phyloP scores from a whole-genome alignment of 2,329 filamentous ascomycete species.

The Colletotrichum sp. region DNA sequence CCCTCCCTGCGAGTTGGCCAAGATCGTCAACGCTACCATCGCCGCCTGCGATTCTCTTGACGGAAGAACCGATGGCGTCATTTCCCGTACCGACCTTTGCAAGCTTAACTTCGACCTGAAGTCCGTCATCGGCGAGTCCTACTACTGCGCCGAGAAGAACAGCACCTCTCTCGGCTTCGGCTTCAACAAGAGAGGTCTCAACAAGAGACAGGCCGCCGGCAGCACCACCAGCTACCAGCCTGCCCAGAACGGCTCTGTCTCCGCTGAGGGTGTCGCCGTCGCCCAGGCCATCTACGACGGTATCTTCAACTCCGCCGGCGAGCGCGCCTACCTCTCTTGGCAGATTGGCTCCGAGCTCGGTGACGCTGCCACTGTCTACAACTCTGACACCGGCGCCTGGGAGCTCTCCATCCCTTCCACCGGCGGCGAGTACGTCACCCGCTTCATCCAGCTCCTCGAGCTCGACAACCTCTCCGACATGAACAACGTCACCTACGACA shows the following conservation, averaged over 20 bases:
- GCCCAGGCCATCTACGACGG: slow-evolving; percentile 37
- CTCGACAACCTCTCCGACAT: slow-evolving; percentile 44
- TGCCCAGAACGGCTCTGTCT: slow-evolving; percentile 38
- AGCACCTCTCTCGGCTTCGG: slow-evolving; percentile 25
- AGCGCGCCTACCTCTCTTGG: slow-evolving; percentile 33
- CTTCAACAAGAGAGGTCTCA: slow-evolving; percentile 24
- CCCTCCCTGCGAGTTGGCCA: slow-evolving; percentile 49
- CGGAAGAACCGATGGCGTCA: slow-evolving; percentile 46
- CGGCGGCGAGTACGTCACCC: slow-evolving; percentile 41
- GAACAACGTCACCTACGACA: slow-evolving; percentile 59
- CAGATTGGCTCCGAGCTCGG: slow-evolving; percentile 30
- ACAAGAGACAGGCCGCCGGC: slow-evolving; percentile 18
- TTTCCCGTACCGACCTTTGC: slow-evolving; percentile 36
- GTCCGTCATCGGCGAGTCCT: slow-evolving; percentile 33
- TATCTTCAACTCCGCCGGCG: slow-evolving; percentile 33
- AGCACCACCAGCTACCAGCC: slow-evolving; percentile 27
- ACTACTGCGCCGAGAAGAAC: slow-evolving; percentile 31
- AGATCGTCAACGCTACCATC: slow-evolving; percentile 60
- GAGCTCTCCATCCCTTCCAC: slow-evolving; percentile 33
- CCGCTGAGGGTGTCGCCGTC: slow-evolving; percentile 37
- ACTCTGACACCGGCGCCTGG: slow-evolving; percentile 35
- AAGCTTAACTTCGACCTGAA: slow-evolving; percentile 36
- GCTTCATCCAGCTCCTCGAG: slow-evolving; percentile 43
- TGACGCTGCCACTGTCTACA: slow-evolving; percentile 35
- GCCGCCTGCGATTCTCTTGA: slow-evolving; percentile 59